These are phyloP conservation scores for Verticillium isaacii DNA, from an alignment of 2,329 filamentous ascomycete species.

Conservation along the genomic window DNA sequence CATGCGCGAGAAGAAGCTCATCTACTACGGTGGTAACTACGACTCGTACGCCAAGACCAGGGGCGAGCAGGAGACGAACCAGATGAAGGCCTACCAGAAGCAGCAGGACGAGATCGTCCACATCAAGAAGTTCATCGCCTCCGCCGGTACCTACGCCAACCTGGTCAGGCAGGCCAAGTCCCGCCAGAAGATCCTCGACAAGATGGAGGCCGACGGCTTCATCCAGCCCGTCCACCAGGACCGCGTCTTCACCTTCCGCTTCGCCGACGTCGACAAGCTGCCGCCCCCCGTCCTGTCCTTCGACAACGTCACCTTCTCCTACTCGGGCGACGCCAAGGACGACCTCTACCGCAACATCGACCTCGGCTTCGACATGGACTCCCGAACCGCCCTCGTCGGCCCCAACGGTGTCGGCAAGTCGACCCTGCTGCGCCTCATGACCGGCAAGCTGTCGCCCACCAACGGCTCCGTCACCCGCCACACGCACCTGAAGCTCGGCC, in stretches of 20 bases:
- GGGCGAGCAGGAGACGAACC: conserved; percentile 90
- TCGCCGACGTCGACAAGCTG: conserved; percentile 98
- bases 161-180: conserved; percentile 98
- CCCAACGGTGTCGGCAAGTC: conserved; percentile 99
- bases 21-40: conserved; percentile 99
- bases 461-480: conserved; percentile 79
- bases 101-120: conserved; percentile 98
- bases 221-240: conserved; percentile 86
- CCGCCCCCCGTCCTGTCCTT: conserved; percentile 94
- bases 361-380: conserved; percentile 99
- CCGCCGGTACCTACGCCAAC: conserved; percentile 99
- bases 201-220: conserved; percentile 98
- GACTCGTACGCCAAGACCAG: conserved; percentile 96
- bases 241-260: conserved; percentile 93
- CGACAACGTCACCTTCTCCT: conserved; percentile 96
- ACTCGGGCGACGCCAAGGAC: conserved; percentile 83
- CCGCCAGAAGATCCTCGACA: conserved; percentile 98
- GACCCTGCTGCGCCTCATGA: conserved; percentile 93
- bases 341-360: conserved; percentile 96
- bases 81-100: conserved; percentile 98
- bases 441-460: conserved; percentile 85
- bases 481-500: conserved; percentile 95
- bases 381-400: conserved; percentile 90
- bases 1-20: conserved; percentile 82
- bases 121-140: conserved; percentile 99